Base-by-base conservation (phyloP, 805 yeast genomes). In the Sugiyamaella qingdaonensis region DNA sequence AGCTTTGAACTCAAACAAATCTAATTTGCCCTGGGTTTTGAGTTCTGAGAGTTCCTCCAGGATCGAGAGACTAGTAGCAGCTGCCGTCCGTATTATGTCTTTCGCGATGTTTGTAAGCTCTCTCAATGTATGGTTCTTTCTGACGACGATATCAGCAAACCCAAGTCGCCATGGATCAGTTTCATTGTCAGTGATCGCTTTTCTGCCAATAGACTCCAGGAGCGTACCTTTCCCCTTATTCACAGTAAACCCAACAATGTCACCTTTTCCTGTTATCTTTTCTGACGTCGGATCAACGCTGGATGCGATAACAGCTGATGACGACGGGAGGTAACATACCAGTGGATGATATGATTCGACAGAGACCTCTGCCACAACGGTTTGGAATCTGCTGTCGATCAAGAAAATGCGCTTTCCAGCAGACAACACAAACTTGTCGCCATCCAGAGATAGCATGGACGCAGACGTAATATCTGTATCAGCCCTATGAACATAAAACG, bases 171-270 rank as follows among this genome's bases (percentile, higher is more conserved):
- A 60, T 27, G 54, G 51, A 39, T 55, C 54, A 13, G 52, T 57
- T 1, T 48, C 50, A 11, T 54, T 57, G 2, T 48, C 50, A 10
- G 44, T 46, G 36, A 62, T 61, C 31, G 82, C 71, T 36, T 84
- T 79, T 62, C 82, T 85, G 27, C 91, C 91, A 29, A 88, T 65
- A 10, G 87, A 80, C 60, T 86, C 90, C 54, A 80, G 78, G 54
- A 88, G 73, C 48, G 78, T 79, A 61, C 88, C 87, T 35, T 79
- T 69, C 4, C 94, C 95, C 34, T 82, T 80, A 55, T 84, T 80
- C 36, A 84, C 65, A 34, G 69, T 69, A 10, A 70, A 36, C 9
- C 66, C 73, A 5, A 62, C 56, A 8, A 68, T 43, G 31, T 62
- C 68, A 8, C 53, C 14, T 5, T 60, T 64, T 36, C 52, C 10